phyloP scores from a whole-genome alignment of 345 rosid species.

The Acer negundo region DNA sequence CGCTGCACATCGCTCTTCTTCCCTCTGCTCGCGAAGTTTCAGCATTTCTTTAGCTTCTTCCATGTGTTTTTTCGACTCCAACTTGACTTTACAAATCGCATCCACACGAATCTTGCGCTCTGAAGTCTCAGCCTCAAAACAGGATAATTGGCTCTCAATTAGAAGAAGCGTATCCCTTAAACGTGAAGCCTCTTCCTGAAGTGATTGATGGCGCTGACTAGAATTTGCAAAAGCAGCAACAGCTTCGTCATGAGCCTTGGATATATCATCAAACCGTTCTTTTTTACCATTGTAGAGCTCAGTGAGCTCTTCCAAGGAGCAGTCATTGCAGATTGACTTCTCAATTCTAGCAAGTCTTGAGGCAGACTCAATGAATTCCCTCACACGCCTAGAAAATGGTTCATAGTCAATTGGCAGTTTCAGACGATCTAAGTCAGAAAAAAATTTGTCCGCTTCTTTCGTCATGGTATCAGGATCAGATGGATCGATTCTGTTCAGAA shows the following conservation, averaged over 20 bases:
- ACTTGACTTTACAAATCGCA: constrained; percentile 25
- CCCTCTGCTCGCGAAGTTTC: constrained; percentile 16
- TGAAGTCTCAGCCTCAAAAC: constrained; percentile 40
- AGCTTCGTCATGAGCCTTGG: constrained; percentile 30
- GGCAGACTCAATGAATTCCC: constrained; percentile 14
- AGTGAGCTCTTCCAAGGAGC: constrained; percentile 28
- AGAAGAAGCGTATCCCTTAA: constrained; percentile 25
- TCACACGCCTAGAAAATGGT: not conserved
- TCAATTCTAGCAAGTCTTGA: constrained; percentile 21
- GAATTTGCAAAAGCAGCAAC: constrained; percentile 31
- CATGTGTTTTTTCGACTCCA: constrained; percentile 31
- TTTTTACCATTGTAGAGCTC: constrained; percentile 27
- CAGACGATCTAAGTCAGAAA: not conserved
- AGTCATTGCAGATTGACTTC: constrained; percentile 4
- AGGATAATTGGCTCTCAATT: constrained; percentile 30
- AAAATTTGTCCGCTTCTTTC: not conserved
- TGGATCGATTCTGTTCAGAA: constrained; percentile 11
- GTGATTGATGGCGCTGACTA: constrained; percentile 16
- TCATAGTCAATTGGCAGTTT: constrained; percentile 1
- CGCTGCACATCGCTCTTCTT: constrained; percentile 23
- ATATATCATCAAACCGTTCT: constrained; percentile 29
- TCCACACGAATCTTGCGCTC: constrained; percentile 21
- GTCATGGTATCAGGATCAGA: constrained; percentile 6
- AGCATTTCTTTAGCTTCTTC: constrained; percentile 27
- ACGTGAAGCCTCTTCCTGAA: constrained; percentile 28